A percentile compares a stretch with the other conserved stretches of the same genome.
phyloP scores from a whole-genome alignment of 169 alveolate genomes.

The Eimeria falciformis region DNA sequence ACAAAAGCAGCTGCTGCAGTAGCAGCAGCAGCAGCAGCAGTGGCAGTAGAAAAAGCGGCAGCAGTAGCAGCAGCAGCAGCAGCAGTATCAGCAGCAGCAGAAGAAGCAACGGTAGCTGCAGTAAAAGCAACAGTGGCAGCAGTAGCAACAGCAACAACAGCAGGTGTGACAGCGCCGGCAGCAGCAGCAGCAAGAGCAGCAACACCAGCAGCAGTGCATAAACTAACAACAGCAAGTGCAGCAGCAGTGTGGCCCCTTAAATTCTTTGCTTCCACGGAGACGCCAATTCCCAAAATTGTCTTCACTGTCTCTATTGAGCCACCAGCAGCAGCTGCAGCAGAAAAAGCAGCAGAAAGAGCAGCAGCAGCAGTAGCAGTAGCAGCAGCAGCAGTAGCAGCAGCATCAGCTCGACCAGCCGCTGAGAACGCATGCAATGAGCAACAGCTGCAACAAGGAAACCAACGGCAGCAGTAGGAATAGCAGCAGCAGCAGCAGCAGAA shows the following conservation, averaged over 20 bases:
- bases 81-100: slow-evolving; percentile 1
- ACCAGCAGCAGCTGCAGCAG: slow-evolving; percentile 74
- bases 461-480: background rate
- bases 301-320: slow-evolving; percentile 41
- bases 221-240: slow-evolving; percentile 48
- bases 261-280: slow-evolving; percentile 34
- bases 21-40: too few species aligned
- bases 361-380: background rate
- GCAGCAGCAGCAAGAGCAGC: slow-evolving; percentile 5
- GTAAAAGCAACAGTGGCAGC: too few species aligned
- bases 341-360: background rate
- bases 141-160: background rate
- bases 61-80: background rate
- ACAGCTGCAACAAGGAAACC: background rate
- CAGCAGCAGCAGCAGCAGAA: slow-evolving; percentile 27
- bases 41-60: background rate
- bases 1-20: too few species aligned
- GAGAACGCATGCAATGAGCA: too few species aligned
- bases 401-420: background rate
- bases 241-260: slow-evolving; percentile 63
- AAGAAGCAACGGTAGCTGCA: background rate
- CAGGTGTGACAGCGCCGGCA: background rate
- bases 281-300: slow-evolving; percentile 33
- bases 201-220: slow-evolving; percentile 12
- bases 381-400: background rate